These are phyloP conservation scores for Aspergillus funiculosus DNA, from an alignment of 495 filamentous ascomycete species.

Conservation along the genomic window DNA sequence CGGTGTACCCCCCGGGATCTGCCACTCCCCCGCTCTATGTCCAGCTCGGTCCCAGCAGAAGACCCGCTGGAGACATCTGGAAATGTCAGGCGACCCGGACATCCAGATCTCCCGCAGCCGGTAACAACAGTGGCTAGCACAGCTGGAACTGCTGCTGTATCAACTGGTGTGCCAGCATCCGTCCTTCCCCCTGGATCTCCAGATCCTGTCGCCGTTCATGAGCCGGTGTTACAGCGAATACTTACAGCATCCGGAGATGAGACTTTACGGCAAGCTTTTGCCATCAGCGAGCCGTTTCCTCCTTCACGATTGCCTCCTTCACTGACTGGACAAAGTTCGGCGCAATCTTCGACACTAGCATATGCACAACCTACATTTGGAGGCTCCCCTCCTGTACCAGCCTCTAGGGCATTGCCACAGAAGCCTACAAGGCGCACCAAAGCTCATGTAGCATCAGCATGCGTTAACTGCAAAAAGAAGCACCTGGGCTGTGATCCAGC, in stretches of 20 bases:
- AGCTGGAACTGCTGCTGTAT: conserved; percentile 29
- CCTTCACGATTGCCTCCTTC: conserved; percentile 34
- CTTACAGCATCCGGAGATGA: conserved; percentile 14
- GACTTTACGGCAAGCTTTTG: conserved; percentile 14
- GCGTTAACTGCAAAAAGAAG: conserved; percentile 94
- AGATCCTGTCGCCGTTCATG: conserved; percentile 17
- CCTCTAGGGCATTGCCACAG: conserved; percentile 36
- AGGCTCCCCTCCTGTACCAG: conserved; percentile 18
- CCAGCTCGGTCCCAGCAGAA: conserved; percentile 63
- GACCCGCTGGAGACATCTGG: conserved; percentile 56
- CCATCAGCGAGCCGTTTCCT: conserved; percentile 21
- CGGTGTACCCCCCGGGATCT: conserved; percentile 60
- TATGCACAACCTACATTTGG: conserved; percentile 30
- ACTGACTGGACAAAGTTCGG: conserved; percentile 19
- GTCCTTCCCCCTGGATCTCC: conserved; percentile 24
- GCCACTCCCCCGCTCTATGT: conserved; percentile 77
- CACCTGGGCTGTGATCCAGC: conserved; percentile 76
- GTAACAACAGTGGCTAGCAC: conserved; percentile 30
- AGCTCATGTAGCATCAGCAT: conserved; percentile 93
- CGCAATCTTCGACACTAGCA: conserved; percentile 25
- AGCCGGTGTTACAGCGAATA: conserved; percentile 14
- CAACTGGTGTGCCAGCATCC: conserved; percentile 23
- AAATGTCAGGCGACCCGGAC: conserved; percentile 49
- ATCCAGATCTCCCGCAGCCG: conserved; percentile 36
- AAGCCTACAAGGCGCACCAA: conserved; percentile 81